Conservation (phyloP, 352 stramenopile genomes). For the Globisporangium heterothallicum region DNA sequence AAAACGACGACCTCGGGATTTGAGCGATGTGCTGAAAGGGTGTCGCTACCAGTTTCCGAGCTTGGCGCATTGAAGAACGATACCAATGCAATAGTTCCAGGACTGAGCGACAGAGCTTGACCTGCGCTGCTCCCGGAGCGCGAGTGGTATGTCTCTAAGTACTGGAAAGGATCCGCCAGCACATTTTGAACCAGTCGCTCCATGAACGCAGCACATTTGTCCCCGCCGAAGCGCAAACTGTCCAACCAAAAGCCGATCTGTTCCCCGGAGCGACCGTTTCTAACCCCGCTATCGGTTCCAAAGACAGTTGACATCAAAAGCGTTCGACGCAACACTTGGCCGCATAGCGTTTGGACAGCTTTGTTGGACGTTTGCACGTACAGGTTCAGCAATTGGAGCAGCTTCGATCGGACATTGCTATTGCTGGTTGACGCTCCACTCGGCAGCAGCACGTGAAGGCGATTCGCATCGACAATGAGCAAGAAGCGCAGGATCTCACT, state of each 20-base stretch:
- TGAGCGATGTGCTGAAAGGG: conserved; percentile 17
- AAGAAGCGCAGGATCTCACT: conserved; percentile 73
- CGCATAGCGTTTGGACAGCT: conserved; percentile 33
- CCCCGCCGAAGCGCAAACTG: conserved; percentile 34
- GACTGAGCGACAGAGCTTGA: conserved; percentile 25
- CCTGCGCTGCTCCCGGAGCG: conserved; percentile 4
- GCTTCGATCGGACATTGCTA: conserved; percentile 35
- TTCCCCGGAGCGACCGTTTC: conserved; percentile 25
- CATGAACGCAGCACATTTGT: conserved; percentile 34
- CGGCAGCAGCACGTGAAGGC: conserved; percentile 52
- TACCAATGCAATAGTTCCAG: conserved; percentile 44
- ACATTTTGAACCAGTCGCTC: conserved; percentile 40
- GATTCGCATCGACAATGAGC: conserved; percentile 44
- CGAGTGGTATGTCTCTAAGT: conserved; percentile 24
- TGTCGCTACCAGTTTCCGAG: no score
- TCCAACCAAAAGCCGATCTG: conserved; percentile 69
- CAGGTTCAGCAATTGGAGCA: conserved; percentile 61
- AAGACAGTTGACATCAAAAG: conserved; percentile 55
- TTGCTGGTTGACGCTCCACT: conserved; percentile 11
- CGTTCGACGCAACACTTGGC: conserved; percentile 46
- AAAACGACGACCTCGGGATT: conserved; percentile 30
- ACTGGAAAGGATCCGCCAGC: conserved; percentile 43
- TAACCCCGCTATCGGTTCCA: conserved; percentile 20
- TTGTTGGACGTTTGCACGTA: conserved; percentile 35
- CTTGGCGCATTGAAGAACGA: conserved; percentile 29